These are phyloP conservation scores for Chrysosporium queenslandicum DNA, from an alignment of 2,329 filamentous ascomycete species.

Conservation along the genomic window DNA sequence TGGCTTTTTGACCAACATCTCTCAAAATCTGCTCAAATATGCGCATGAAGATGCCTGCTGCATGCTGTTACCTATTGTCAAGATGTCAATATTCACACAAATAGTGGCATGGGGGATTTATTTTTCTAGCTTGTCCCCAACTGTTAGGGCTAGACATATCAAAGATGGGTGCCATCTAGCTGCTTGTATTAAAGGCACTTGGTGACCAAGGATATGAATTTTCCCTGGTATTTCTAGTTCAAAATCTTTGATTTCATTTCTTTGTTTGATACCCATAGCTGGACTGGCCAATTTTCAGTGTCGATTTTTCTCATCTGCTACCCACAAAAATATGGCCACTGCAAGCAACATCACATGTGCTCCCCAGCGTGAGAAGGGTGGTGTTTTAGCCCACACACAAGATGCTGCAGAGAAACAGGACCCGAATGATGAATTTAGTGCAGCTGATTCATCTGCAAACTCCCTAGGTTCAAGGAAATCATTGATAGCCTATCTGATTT, in stretches of 20 bases:
- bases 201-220: background rate
- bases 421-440: background rate
- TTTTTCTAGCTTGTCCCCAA: background rate
- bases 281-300: background rate
- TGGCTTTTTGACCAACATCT: background rate
- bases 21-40: background rate
- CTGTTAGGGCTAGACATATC: background rate
- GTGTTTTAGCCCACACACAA: background rate
- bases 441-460: background rate
- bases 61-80: too few relatives aligned
- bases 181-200: background rate
- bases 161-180: background rate
- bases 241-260: background rate
- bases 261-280: background rate
- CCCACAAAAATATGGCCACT: background rate
- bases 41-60: background rate
- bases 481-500: background rate
- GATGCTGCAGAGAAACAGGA: background rate
- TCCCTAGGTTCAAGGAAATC: constrained; percentile 5
- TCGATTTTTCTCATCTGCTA: background rate
- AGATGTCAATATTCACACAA: too few relatives aligned
- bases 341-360: background rate
- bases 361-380: too few relatives aligned
- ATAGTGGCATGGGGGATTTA: background rate
- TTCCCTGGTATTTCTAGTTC: background rate